Evolutionary conservation across 1,284 basidiomycete genomes (phyloP).

Genomic region (Leccinum ambiguum): DNA sequence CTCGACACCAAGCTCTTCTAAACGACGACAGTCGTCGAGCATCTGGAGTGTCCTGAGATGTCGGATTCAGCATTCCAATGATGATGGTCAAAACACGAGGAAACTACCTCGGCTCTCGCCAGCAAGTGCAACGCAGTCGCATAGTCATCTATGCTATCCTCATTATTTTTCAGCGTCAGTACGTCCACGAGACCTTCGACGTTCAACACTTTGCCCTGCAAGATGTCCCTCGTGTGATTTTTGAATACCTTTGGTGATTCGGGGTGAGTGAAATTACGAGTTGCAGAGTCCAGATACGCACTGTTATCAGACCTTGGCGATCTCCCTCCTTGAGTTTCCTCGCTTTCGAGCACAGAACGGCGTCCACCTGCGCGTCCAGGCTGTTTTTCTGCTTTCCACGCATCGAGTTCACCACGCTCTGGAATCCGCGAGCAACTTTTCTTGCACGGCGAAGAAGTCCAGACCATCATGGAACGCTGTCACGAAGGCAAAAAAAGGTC

Average conservation of each 20-base stretch:
- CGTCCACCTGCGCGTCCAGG: slow-evolving; percentile 65
- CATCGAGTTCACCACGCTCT: slow-evolving; percentile 42
- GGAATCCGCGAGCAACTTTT: slow-evolving; percentile 60
- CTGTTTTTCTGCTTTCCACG: slow-evolving; percentile 63
- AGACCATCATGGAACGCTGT: slow-evolving; percentile 71
- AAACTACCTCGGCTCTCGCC: slow-evolving; percentile 50
- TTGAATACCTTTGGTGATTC: slow-evolving; percentile 56
- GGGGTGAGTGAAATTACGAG: neutral
- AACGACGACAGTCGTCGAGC: slow-evolving; percentile 69
- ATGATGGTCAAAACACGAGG: neutral
- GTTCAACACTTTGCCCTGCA: slow-evolving; percentile 67
- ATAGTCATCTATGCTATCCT: slow-evolving; percentile 55
- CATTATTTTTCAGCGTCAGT: slow-evolving; percentile 71
- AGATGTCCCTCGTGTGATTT: slow-evolving; percentile 57
- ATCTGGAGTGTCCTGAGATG: slow-evolving; percentile 61
- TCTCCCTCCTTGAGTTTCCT: slow-evolving; percentile 40
- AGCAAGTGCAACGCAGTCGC: slow-evolving; percentile 65
- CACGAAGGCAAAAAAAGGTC: neutral
- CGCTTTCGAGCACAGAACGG: slow-evolving; percentile 56
- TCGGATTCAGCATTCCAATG: slow-evolving; percentile 10
- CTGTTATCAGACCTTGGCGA: slow-evolving; percentile 47
- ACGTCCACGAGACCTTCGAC: slow-evolving; percentile 72
- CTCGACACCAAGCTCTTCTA: slow-evolving; percentile 80
- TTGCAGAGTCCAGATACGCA: slow-evolving; percentile 19
- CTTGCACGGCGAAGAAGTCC: slow-evolving; percentile 75